Evolutionary conservation across 2,329 filamentous ascomycete genomes (phyloP).

Genomic region (Fusarium liriodendri): DNA sequence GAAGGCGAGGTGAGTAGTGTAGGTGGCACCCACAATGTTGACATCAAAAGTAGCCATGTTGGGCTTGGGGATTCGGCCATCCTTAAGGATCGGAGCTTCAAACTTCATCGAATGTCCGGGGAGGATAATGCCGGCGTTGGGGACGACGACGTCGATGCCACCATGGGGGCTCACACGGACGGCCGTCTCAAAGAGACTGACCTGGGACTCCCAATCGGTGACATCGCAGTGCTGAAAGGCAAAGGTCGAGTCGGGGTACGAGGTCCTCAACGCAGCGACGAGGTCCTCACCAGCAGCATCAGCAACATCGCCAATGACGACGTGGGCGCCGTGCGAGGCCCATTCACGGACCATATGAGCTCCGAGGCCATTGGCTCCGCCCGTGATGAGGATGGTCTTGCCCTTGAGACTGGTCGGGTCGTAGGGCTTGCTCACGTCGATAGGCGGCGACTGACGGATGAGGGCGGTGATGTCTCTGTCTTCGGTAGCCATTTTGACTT

Average conservation of each 20-base stretch:
- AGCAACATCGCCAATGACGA: constrained; percentile 74
- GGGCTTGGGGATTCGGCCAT: constrained; percentile 57
- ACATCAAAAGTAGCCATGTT: constrained; percentile 67
- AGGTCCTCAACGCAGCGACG: constrained; percentile 61
- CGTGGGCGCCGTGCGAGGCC: constrained; percentile 66
- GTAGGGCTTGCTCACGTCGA: constrained; percentile 59
- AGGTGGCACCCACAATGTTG: constrained; percentile 72
- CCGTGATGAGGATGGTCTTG: constrained; percentile 73
- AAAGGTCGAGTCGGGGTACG: constrained; percentile 54
- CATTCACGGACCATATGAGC: constrained; percentile 64
- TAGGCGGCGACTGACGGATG: constrained; percentile 53
- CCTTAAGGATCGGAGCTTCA: constrained; percentile 59
- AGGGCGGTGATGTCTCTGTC: constrained; percentile 37
- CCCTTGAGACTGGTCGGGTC: constrained; percentile 57
- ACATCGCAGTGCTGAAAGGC: constrained; percentile 73
- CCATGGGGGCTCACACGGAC: constrained; percentile 63
- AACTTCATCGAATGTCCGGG: constrained; percentile 51
- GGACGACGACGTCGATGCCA: constrained; percentile 72
- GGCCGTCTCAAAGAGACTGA: constrained; percentile 71
- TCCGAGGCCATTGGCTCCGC: constrained; percentile 71
- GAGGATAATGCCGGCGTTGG: constrained; percentile 71
- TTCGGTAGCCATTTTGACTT: constrained; percentile 19
- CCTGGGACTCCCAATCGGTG: constrained; percentile 72
- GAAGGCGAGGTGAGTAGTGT: constrained; percentile 73
- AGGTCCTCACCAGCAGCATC: constrained; percentile 64